A percentile compares a stretch with the other conserved stretches of the same genome.
phyloP scores from a whole-genome alignment of 805 yeast species.

The Groenewaldozyma salmanticensis region DNA sequence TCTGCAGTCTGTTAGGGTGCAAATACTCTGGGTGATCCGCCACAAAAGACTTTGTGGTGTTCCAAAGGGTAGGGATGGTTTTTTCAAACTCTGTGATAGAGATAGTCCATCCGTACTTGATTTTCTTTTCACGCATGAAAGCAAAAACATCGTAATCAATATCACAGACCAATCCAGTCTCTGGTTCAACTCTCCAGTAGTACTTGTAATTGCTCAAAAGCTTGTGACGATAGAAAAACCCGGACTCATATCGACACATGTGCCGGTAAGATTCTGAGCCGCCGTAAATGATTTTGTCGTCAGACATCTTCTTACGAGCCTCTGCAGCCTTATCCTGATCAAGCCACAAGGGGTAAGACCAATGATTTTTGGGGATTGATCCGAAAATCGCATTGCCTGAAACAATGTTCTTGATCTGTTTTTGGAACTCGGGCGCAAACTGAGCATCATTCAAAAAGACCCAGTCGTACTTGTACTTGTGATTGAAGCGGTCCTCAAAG shows the following conservation, averaged over 20 bases:
- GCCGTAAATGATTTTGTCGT: constrained; percentile 45
- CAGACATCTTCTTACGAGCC: constrained; percentile 36
- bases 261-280: constrained; percentile 54
- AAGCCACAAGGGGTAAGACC: constrained; percentile 62
- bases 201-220: constrained; percentile 50
- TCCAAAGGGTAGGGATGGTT: constrained; percentile 59
- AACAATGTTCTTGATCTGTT: constrained; percentile 38
- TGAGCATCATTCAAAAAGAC: constrained; percentile 64
- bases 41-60: constrained; percentile 40
- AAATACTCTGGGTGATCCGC: constrained; percentile 39
- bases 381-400: constrained; percentile 60
- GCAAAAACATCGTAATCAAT: constrained; percentile 53
- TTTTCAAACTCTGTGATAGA: constrained; percentile 51
- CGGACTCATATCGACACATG: constrained; percentile 76
- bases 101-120: constrained; percentile 58
- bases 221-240: constrained; percentile 58
- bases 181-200: constrained; percentile 75
- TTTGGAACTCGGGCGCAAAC: constrained; percentile 48
- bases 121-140: constrained; percentile 44
- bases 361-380: constrained; percentile 46
- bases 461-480: constrained; percentile 61
- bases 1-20: constrained; percentile 52
- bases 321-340: constrained; percentile 41
- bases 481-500: constrained; percentile 60
- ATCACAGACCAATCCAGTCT: constrained; percentile 51